These are phyloP conservation scores for Buxus sempervirens DNA, from an alignment of 164 flowering plant species.

Conservation along the genomic window DNA sequence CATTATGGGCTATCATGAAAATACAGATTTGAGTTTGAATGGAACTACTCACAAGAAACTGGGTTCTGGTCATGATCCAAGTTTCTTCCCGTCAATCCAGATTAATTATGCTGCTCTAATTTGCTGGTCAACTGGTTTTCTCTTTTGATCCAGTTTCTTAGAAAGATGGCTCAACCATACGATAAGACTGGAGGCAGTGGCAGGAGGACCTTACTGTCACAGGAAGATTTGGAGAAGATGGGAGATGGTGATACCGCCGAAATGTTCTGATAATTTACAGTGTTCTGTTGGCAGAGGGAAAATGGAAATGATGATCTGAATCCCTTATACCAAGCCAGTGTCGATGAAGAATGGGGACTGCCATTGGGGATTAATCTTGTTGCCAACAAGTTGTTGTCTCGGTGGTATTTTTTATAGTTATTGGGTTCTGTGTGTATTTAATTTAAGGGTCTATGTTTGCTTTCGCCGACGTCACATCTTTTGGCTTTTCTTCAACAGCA, in stretches of 20 bases:
- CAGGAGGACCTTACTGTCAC: conserved; percentile 76
- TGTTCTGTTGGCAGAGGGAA: too few relatives aligned
- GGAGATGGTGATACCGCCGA: conserved; percentile 30
- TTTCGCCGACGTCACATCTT: too few relatives aligned
- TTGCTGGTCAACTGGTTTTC: not conserved
- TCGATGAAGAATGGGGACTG: not conserved
- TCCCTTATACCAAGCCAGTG: not conserved
- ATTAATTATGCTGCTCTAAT: not conserved
- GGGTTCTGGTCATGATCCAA: not conserved
- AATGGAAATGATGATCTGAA: too few relatives aligned
- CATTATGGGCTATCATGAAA: too few relatives aligned
- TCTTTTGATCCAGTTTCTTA: conserved; percentile 61
- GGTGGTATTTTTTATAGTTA: not conserved
- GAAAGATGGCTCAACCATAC: conserved; percentile 97
- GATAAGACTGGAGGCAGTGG: conserved; percentile 68
- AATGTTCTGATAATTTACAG: conserved; percentile 35
- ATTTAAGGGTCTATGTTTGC: too few relatives aligned
- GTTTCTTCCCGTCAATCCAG: too few relatives aligned
- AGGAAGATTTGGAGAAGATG: conserved; percentile 85
- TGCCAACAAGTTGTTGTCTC: not conserved
- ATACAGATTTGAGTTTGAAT: too few relatives aligned
- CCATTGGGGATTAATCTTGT: not conserved
- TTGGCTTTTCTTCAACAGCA: too few relatives aligned
- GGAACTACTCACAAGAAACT: too few relatives aligned
- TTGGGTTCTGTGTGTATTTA: not conserved